These are phyloP conservation scores for Calvatia gigantea DNA, from an alignment of 768 basidiomycete genomes.

Conservation along the genomic window DNA sequence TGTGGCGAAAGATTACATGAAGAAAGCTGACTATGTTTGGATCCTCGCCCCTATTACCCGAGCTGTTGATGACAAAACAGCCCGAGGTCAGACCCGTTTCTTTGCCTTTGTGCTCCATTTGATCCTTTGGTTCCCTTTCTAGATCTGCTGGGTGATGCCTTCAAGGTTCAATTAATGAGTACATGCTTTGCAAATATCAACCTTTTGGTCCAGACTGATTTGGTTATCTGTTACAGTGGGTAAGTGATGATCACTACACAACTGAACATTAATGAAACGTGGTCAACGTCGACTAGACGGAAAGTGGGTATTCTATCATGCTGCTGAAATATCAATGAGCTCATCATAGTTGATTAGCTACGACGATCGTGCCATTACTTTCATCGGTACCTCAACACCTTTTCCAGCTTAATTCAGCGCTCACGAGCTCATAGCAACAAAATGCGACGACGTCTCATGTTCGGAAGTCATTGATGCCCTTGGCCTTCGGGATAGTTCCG, in stretches of 20 bases:
- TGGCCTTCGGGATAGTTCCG: conserved; percentile 47
- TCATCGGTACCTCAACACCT: conserved; percentile 40
- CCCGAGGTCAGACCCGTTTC: conserved; percentile 36
- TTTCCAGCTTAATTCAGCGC: not conserved
- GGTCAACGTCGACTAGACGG: conserved; percentile 35
- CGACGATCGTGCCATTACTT: conserved; percentile 56
- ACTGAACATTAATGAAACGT: not conserved
- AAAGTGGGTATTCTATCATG: conserved; percentile 37
- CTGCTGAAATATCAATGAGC: not conserved
- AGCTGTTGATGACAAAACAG: conserved; percentile 64
- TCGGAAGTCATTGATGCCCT: conserved; percentile 53
- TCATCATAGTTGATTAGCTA: conserved; percentile 34
- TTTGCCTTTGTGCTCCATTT: not conserved
- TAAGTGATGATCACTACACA: conserved; percentile 22
- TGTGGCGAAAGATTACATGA: conserved; percentile 67
- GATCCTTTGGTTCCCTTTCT: not conserved
- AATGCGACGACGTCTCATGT: conserved; percentile 63
- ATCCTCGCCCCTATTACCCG: conserved; percentile 63
- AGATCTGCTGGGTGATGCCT: conserved; percentile 65
- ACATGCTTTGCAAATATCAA: conserved; percentile 18
- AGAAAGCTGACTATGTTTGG: conserved; percentile 62
- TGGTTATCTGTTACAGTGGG: conserved; percentile 32
- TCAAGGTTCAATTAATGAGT: conserved; percentile 63
- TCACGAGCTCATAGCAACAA: conserved; percentile 38
- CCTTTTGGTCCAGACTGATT: conserved; percentile 6